Conservation (phyloP, 1,284 basidiomycete species). For the Ustilago bromivora region DNA sequence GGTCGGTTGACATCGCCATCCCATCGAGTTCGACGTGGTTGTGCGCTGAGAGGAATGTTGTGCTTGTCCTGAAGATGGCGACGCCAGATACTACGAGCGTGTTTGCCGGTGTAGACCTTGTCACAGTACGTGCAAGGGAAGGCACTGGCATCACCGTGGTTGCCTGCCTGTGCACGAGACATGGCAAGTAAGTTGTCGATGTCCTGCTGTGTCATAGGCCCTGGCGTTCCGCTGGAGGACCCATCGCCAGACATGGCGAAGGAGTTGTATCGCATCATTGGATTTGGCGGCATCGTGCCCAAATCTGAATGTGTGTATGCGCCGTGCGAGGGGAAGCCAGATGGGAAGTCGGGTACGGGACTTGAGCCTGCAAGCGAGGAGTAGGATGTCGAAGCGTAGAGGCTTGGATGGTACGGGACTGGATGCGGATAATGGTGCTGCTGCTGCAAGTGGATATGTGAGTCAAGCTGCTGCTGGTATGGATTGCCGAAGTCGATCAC, state of each 20-base stretch:
- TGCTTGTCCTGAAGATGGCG: conserved; percentile 75
- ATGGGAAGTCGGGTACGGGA: conserved; percentile 15
- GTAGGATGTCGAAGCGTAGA: conserved; percentile 41
- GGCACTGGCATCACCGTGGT: conserved; percentile 47
- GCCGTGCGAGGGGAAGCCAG: conserved; percentile 26
- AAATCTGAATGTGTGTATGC: conserved; percentile 29
- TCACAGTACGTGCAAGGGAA: conserved; percentile 72
- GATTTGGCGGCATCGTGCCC: conserved; percentile 23
- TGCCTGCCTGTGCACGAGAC: conserved; percentile 58
- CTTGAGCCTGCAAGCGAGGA: conserved; percentile 24
- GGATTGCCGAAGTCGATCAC: conserved; percentile 36
- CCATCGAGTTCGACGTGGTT: conserved; percentile 74
- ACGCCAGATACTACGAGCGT: conserved; percentile 74
- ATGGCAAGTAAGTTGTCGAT: conserved; percentile 62
- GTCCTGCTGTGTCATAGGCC: conserved; percentile 49
- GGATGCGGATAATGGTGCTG: conserved; percentile 14
- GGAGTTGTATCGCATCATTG: conserved; percentile 48
- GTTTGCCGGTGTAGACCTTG: conserved; percentile 73
- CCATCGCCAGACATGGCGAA: conserved; percentile 32
- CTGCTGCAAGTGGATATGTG: conserved; percentile 26
- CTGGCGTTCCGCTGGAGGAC: conserved; percentile 30
- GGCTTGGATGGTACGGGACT: conserved; percentile 18
- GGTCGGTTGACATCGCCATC: conserved; percentile 73
- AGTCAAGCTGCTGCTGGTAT: conserved; percentile 33
- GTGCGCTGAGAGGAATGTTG: conserved; percentile 72